Evolutionary conservation across 441 rosid genomes (phyloP).

Genomic region (Populus hybrid): DNA sequence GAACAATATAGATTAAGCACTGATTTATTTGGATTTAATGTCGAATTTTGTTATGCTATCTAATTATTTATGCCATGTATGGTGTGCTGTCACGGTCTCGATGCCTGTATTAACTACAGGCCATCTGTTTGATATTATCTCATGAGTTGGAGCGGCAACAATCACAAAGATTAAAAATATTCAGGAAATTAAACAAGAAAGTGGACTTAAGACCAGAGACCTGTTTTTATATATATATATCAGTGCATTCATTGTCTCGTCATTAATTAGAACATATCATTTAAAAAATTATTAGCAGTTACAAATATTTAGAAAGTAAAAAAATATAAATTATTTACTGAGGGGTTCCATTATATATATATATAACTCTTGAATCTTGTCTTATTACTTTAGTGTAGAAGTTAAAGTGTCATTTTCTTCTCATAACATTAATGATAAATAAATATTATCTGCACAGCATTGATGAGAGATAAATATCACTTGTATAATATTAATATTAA

Average conservation of each 20-base stretch:
- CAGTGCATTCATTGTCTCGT: neutral
- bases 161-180: neutral
- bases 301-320: too few species aligned
- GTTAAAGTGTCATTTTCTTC: too few species aligned
- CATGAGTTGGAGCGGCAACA: neutral
- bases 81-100: neutral
- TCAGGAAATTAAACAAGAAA: neutral
- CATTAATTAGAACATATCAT: neutral
- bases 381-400: accelerated
- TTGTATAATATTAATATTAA: too few species aligned
- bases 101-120: neutral
- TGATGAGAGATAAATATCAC: too few species aligned
- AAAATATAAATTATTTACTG: too few species aligned
- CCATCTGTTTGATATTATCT: neutral
- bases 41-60: neutral
- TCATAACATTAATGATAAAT: too few species aligned
- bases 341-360: too few species aligned
- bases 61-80: neutral
- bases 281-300: too few species aligned
- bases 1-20: neutral
- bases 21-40: too few species aligned
- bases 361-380: too few species aligned
- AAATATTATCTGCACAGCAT: accelerated
- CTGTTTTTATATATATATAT: too few species aligned
- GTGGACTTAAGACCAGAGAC: neutral